Evolutionary conservation across 2,329 filamentous ascomycete species (phyloP).

Genomic region (Pestalotiopsis sp.): DNA sequence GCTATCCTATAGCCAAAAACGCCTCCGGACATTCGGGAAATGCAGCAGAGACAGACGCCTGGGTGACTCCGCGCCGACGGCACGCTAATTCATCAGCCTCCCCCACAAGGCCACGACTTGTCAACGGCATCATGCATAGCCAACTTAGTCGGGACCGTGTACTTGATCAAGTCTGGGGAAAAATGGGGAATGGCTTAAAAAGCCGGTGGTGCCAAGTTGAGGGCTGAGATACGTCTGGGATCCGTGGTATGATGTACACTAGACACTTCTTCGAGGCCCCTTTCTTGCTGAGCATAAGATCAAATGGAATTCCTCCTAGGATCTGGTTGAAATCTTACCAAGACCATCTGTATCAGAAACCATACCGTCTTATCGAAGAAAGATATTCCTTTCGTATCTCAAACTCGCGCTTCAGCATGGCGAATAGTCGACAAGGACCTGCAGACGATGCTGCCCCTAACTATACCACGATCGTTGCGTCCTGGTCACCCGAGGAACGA

Average conservation of each 20-base stretch:
- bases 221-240: not conserved
- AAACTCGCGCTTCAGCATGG: not conserved
- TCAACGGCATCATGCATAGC: not conserved
- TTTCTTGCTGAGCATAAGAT: not conserved
- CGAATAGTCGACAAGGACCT: not conserved
- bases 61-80: not conserved
- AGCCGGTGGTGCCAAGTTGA: not conserved
- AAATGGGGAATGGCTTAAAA: not conserved
- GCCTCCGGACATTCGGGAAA: not conserved
- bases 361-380: too few relatives aligned
- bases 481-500: conserved; percentile 39
- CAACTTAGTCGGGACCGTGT: not conserved
- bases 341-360: too few relatives aligned
- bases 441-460: conserved; percentile 13
- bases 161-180: not conserved
- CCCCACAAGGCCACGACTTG: not conserved
- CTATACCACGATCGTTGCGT: conserved; percentile 22
- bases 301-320: not conserved
- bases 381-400: too few relatives aligned
- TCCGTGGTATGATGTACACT: not conserved
- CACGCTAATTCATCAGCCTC: not conserved
- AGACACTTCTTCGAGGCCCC: not conserved
- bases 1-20: not conserved
- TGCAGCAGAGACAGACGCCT: not conserved
- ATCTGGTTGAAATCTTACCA: not conserved